Evolutionary conservation across 805 yeast species (phyloP).

Genomic region (Saturnispora galanensis): DNA sequence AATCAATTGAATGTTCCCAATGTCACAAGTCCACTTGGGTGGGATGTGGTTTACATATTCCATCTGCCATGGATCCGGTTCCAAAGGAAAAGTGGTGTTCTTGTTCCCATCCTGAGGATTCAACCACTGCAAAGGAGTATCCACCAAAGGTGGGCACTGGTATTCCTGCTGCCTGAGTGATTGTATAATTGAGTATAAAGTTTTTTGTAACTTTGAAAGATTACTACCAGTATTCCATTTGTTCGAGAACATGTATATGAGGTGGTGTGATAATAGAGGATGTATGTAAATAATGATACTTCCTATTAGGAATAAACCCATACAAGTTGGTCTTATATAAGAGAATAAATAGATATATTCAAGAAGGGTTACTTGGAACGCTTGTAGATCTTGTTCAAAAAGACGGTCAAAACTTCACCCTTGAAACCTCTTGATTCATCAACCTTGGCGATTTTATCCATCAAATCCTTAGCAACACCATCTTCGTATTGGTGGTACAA

Average conservation of each 20-base stretch:
- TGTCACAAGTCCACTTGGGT: constrained; percentile 30
- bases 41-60: constrained; percentile 38
- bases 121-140: constrained; percentile 21
- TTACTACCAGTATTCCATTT: too few relatives aligned
- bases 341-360: not conserved
- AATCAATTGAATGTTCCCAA: constrained; percentile 25
- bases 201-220: too few relatives aligned
- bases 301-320: too few relatives aligned
- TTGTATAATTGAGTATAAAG: not conserved
- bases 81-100: constrained; percentile 31
- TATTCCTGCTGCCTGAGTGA: not conserved
- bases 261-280: too few relatives aligned
- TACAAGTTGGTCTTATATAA: too few relatives aligned
- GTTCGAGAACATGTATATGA: too few relatives aligned
- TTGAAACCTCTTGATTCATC: constrained; percentile 95
- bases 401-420: constrained; percentile 71
- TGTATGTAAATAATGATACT: too few relatives aligned
- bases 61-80: constrained; percentile 29
- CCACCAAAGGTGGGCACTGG: constrained; percentile 32
- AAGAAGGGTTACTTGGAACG: constrained; percentile 56
- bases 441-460: constrained; percentile 50
- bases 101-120: constrained; percentile 23
- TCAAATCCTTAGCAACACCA: constrained; percentile 52
- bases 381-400: constrained; percentile 87
- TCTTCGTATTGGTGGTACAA: constrained; percentile 81